These are phyloP conservation scores for Globisporangium viniferum DNA, from an alignment of 352 stramenopile species.

Conservation along the genomic window DNA sequence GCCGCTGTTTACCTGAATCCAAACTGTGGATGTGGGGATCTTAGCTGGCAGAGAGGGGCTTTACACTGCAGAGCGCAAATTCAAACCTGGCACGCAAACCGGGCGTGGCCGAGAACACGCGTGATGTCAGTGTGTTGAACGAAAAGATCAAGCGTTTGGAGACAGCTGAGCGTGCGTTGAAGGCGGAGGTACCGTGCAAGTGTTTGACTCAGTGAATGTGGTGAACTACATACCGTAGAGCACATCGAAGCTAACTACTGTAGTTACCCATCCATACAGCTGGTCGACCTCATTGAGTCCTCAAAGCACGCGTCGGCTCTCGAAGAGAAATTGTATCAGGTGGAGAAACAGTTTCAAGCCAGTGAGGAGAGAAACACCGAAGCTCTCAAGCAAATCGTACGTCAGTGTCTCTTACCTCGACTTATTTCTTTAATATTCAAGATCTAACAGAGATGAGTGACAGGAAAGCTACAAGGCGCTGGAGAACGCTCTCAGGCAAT, in stretches of 20 bases:
- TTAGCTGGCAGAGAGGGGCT: slow-evolving; percentile 60
- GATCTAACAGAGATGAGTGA: slow-evolving; percentile 11
- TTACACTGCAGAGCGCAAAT: slow-evolving; percentile 41
- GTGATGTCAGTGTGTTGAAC: slow-evolving; percentile 52
- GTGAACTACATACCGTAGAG: not conserved
- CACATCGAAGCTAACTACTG: not conserved
- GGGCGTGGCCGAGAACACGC: slow-evolving; percentile 44
- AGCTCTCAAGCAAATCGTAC: slow-evolving; percentile 48
- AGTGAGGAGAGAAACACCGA: slow-evolving; percentile 52
- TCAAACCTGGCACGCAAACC: slow-evolving; percentile 43
- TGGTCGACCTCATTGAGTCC: slow-evolving; percentile 65
- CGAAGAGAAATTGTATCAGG: slow-evolving; percentile 61
- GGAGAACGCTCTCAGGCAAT: slow-evolving; percentile 20
- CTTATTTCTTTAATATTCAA: not conserved
- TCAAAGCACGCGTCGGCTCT: slow-evolving; percentile 57
- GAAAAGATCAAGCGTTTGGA: slow-evolving; percentile 63
- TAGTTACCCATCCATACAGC: slow-evolving; percentile 18
- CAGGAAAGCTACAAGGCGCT: slow-evolving; percentile 41
- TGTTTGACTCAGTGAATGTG: not conserved
- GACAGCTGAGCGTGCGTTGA: slow-evolving; percentile 56
- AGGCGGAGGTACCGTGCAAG: slow-evolving; percentile 45
- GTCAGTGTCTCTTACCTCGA: slow-evolving; percentile 6
- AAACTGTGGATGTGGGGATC: slow-evolving; percentile 64
- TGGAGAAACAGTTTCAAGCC: slow-evolving; percentile 43
- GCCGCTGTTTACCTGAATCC: slow-evolving; percentile 46